Base-by-base conservation (phyloP, 305 asterid genomes). In the Fraxinus sp. region DNA sequence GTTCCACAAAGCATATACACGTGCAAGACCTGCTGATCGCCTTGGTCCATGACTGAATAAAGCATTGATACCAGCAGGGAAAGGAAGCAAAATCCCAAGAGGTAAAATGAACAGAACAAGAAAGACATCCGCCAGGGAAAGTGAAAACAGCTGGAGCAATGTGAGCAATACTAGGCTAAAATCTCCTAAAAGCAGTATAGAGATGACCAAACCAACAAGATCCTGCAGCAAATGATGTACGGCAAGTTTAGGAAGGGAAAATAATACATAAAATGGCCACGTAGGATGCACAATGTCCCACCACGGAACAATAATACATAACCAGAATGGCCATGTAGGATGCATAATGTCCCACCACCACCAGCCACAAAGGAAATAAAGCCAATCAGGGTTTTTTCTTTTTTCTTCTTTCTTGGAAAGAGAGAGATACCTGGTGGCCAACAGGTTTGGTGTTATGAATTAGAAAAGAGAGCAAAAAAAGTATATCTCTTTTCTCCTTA, bases 1-100 rank as follows among this genome's bases (percentile, higher is more conserved):
- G 90, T 95, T 97, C 99, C 98, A 95, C 87, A 97, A 83, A 87
- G 99, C 97, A 86, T 97, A 97, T 59, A 91, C 90, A 81, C 99
- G 99, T 13, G 98, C 97, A 84, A 95, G 97, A 78, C 97, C 96
- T 78, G 99, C 97, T 73, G 99, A 95, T 72, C 95, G 95, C 86
- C 98, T 93, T n/a, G 98, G 98, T 78, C 98, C 98, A 84, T 97
- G 98, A 83, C 98, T 95, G 89, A 97, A 95, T 68, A 97, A 87
- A 81, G 99, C 99, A 87, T 97, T 97, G 86, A 97, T 93, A 80
- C 99, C 99, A 84, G 99, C 93, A 49, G 99, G 99, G 81, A 97
- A 95, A 75, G 99, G 98, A 72, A 97, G 97, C 83, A 97, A 87
- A 78, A 95, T 90, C 35, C 97, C 99, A 22, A 97, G 89, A 11